Base-by-base conservation (phyloP, 805 yeast species). In the Blastobotrys terrestris region DNA sequence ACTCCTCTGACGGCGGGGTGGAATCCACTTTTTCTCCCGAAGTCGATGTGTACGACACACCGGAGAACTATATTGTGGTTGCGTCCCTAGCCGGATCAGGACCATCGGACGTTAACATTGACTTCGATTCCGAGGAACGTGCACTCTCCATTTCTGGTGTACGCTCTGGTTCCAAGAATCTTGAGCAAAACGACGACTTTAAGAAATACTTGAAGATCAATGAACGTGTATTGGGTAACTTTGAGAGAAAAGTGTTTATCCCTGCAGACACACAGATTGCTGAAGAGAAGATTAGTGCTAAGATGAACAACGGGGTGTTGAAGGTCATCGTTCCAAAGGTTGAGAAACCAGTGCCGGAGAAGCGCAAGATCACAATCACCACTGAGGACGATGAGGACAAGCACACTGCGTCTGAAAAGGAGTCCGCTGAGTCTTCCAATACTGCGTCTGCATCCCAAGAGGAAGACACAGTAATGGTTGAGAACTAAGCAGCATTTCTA, bases 31-130 rank as follows among this genome's bases (percentile, higher is more conserved):
- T 78, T 55, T 77, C 84, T 8, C 85, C 86, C 20, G 77, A 78
- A 52, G 68, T 80, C 2, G 82, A 81, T 57, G 75, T 80, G n/a
- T 80, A 80, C 58, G 82, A 81, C 55, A 68, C 72, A 48, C 70
- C 71, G 1, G 71, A 71, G 15, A 65, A 68, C 15, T 81, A 80
- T 56, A 61, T 72, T 14, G 73, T 80, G 11, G 77, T 76, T 1
- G 63, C 80, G 11, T 77, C 84, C 2, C 63, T 81, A 21, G 81
- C 86, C n/a, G 86, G 86, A 47, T 82, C 83, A 2, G 69, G 72
- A 31, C 75, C 78, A 19, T 73, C 74, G 42, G 73, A 77, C 15
- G 74, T 81, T 56, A 77, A 76, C 49, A 73, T 81, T 43, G 83
- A 81, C 59, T 81, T 72, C 65, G 85, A 81, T 59, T 82, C 85